These are phyloP conservation scores for Dioszegia aurantiaca DNA, from an alignment of 768 basidiomycete species.

Conservation along the genomic window DNA sequence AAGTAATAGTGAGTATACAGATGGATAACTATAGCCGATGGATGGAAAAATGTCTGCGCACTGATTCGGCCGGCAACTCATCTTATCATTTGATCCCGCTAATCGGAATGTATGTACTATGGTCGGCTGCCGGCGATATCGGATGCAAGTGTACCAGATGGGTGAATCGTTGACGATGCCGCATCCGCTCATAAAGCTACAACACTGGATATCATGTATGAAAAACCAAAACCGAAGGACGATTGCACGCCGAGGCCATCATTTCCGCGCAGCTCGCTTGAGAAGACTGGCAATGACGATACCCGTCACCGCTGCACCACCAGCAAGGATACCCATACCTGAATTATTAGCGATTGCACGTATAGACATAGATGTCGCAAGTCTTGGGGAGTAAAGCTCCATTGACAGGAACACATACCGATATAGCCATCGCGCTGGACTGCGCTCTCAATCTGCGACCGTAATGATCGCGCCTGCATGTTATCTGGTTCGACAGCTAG, in stretches of 20 bases:
- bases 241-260: background rate
- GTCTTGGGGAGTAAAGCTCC: background rate
- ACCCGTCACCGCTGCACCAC: conserved; percentile 74
- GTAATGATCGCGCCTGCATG: conserved; percentile 83
- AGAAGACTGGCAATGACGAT: conserved; percentile 50
- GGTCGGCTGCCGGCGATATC: background rate
- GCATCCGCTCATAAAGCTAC: conserved; percentile 1
- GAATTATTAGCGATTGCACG: background rate
- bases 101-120: background rate
- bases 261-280: conserved; percentile 27
- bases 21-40: background rate
- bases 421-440: conserved; percentile 94
- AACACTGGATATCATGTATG: background rate
- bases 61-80: too few species aligned
- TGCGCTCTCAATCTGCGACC: conserved; percentile 77
- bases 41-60: background rate
- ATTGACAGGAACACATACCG: conserved; percentile 36
- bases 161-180: background rate
- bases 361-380: background rate
- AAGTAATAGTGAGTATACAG: background rate
- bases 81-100: conserved; percentile 8
- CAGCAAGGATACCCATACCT: conserved; percentile 93
- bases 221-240: background rate
- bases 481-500: conserved; percentile 90
- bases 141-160: too few species aligned